phyloP scores from a whole-genome alignment of 2,329 filamentous ascomycete genomes.

The Hypoxylon sp. region DNA sequence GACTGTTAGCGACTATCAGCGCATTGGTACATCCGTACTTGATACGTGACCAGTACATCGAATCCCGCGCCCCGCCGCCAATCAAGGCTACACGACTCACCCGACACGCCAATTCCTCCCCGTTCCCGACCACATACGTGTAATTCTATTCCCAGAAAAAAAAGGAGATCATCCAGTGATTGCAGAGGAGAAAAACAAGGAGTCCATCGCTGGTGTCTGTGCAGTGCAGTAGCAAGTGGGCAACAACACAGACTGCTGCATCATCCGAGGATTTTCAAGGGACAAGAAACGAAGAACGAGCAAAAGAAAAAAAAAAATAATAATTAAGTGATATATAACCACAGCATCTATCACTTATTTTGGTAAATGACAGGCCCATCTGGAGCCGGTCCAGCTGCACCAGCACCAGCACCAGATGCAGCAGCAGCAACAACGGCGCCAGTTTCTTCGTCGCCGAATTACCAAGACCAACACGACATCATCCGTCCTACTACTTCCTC shows the following conservation, averaged over 20 bases:
- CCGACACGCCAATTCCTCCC: constrained; percentile 45
- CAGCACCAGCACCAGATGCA: constrained; percentile 40
- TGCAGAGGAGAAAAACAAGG: constrained; percentile 40
- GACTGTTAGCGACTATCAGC: not conserved
- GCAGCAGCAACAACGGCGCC: constrained; percentile 25
- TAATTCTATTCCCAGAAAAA: constrained; percentile 42
- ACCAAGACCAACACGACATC: constrained; percentile 26
- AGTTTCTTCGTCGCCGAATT: constrained; percentile 24
- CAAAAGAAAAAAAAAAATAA: constrained; percentile 12
- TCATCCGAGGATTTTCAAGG: constrained; percentile 12
- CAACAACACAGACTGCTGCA: constrained; percentile 41
- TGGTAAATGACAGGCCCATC: constrained; percentile 52
- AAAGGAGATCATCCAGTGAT: constrained; percentile 43
- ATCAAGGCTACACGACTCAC: constrained; percentile 31
- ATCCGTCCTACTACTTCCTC: constrained; percentile 28
- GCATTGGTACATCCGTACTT: constrained; percentile 16
- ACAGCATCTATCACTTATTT: constrained; percentile 25
- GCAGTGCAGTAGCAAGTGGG: constrained; percentile 43
- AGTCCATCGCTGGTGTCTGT: constrained; percentile 41
- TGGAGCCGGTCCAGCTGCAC: constrained; percentile 47
- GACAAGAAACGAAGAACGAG: constrained; percentile 11
- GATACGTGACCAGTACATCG: constrained; percentile 21
- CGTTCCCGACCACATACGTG: constrained; percentile 37
- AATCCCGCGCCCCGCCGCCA: constrained; percentile 29
- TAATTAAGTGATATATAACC: constrained; percentile 34